Evolutionary conservation across 371 early-diverging fungal genomes (phyloP), one percentile per base, ranked within the genome.

Genomic region (Mortierella sp.): DNA sequence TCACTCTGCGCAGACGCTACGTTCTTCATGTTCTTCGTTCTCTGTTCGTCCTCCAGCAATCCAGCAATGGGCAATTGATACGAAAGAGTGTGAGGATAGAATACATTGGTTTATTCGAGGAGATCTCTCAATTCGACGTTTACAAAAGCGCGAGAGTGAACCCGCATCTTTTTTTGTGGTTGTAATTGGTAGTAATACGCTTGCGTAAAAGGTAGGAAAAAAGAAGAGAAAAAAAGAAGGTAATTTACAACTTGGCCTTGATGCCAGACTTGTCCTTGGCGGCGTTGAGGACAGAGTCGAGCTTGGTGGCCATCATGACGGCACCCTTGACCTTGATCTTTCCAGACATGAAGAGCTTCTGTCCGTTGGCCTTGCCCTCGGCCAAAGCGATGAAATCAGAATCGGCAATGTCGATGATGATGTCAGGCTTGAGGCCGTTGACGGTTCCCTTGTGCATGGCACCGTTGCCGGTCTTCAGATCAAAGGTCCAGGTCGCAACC

Each of bases 251-350:
- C 85, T 90, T 90, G 69, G 90, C 85, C 71, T 85, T 80, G 52
- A 68, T 34, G 86, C 86, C 85, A 85, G 88, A 86, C 68, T 74
- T 55, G 45, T 43, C 52, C 64, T 68, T 61, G 70, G 64, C 47
- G 19, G 64, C 44, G 24, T 70, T 75, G 58, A 76, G 70, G 76
- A 91, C 88, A 50, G 81, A 84, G 68, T 95, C 94, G 29, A 95
- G 87, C 81, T 93, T 90, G 72, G 89, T 89, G 39, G 91, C 91
- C 66, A 90, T 86, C 93, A 94, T 93, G 83, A 96, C 90, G 71
- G 93, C 89, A 55, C 96, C 96, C 88, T 95, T 94, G 74, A 95
- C 86, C 88, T 96, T 96, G 76, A 96, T 88, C 88, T 92, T 95
- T 50, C 96, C 95, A 29, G 77, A 61, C 94, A 94, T 93, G 86